Conservation (phyloP, 2,329 filamentous ascomycete genomes). For the Grosmannia penicillata region DNA sequence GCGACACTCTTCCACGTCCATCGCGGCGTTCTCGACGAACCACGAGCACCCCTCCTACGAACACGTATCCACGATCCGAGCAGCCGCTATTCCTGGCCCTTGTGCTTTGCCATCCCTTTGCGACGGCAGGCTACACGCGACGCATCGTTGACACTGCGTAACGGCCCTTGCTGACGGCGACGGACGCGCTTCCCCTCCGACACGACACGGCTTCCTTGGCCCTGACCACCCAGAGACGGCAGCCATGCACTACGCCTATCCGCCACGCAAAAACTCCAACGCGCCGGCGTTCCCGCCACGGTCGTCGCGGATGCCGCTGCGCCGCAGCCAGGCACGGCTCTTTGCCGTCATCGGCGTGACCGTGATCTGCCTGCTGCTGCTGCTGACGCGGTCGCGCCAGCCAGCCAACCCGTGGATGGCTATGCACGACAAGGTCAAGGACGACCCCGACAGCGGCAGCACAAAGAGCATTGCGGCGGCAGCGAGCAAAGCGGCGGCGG, state of each 20-base stretch:
- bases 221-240: too few species aligned
- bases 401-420: slow-evolving; percentile 8
- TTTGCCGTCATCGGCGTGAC: slow-evolving; percentile 38
- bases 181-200: too few species aligned
- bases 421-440: slow-evolving; percentile 5
- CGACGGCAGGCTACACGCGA: too few species aligned
- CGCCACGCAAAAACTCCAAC: slow-evolving; percentile 69
- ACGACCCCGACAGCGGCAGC: slow-evolving; percentile 3
- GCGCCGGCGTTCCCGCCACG: slow-evolving; percentile 55
- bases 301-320: slow-evolving; percentile 35
- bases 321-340: slow-evolving; percentile 48
- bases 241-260: slow-evolving; percentile 82
- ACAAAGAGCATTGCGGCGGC: background rate
- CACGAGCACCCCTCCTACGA: too few species aligned
- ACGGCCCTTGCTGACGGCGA: too few species aligned
- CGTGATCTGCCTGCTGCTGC: slow-evolving; percentile 43
- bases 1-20: too few species aligned
- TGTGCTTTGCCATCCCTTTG: too few species aligned
- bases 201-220: too few species aligned
- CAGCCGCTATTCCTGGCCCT: too few species aligned
- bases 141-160: too few species aligned
- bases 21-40: too few species aligned
- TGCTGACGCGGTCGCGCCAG: slow-evolving; percentile 29
- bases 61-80: too few species aligned
- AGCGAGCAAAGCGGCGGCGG: background rate